Evolutionary conservation across 208 protist species (phyloP), one percentile per base, ranked within the genome.

Genomic region (Acanthamoeba lenticulata): DNA sequence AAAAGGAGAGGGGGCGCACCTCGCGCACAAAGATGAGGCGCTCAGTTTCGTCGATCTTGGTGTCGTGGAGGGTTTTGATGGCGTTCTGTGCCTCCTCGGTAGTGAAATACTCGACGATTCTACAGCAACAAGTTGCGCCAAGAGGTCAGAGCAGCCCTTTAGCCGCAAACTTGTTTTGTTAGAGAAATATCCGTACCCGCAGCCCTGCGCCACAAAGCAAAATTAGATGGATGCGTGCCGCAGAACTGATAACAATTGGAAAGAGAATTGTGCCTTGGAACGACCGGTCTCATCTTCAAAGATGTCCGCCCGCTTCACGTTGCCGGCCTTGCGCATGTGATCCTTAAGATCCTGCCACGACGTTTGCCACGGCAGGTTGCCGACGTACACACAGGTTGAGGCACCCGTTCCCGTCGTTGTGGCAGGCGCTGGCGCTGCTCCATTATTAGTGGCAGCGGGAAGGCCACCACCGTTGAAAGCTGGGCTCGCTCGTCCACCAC

Each of bases 271-370:
- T 32, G 9, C 83, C 83, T 90, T 90, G 83, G 83, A 90, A 34
- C 83, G 83, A n/a, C 49, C 52, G 32, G 29, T 40, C 83, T 69
- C 52, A 67, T 67, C 49, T 15, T 67, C 15, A 11, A 90, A 57
- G 52, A 90, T 34, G 42, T 57, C 83, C 15, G 83, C 77, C 5
- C 77, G 17, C 6, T 27, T 36, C 24, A 90, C 83, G 49, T 90
- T 67, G 83, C 83, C 83, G 32, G 83, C 83, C 83, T 90, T 57
- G 83, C 83, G 44, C 83, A 90, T 90, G 83, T 90, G 83, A 9
- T 90, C 83, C 49, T 90, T 90, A 47, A 90, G 83, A 34, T 90
- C 83, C 45, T 90, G 44, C 83, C 83, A 90, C 49, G 44, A 57
- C 3, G 83, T 67, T 29, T 60, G 36, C 83, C 83, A 90, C 15